Evolutionary conservation across 2,329 filamentous ascomycete species (phyloP), one percentile per base, ranked within the genome.

Genomic region (Fusarium sp.): DNA sequence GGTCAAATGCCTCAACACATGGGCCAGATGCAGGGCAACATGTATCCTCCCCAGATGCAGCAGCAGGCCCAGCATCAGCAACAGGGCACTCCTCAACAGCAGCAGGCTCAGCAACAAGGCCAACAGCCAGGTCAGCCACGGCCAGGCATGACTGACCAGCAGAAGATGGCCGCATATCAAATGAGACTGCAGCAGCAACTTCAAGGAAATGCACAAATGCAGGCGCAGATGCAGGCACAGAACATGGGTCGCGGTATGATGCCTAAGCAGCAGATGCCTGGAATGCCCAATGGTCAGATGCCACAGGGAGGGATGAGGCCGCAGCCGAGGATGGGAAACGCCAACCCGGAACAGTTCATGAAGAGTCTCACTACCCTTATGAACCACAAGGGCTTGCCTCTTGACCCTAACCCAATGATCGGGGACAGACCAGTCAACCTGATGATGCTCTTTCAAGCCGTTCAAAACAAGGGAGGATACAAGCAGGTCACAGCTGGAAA

Each of bases 121-220:
- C 80, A 81, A 33, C 80, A 80, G 43, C 78, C 77, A 50, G 45
- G 45, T 14, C 45, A 52, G 14, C 76, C 75, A 50, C 76, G 77
- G 35, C 75, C 78, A 43, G 77, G 73, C 20, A 77, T 83, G 67
- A 76, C 93, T 72, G 92, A 94, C 45, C 92, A 94, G 78, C 92
- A 95, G 74, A 93, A 95, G 78, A 89, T 95, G 81, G 88, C 91
- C 66, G 84, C 92, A 58, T 96, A 97, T 79, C 94, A 97, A 77
- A 93, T 97, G 90, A 93, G 94, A 70, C 83, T 97, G 62, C 94
- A 97, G 78, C 91, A 93, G 66, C 94, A 95, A 78, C 88, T 93
- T 45, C 91, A 93, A 71, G 82, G 83, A 11, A 87, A 86, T 41
- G 86, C 88, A 79, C 86, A 88, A 60, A 86, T 86, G 81, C 82